Base-by-base conservation (phyloP, 192 early-diverging fungal species). In the Gryganskiella cystojenkinii region DNA sequence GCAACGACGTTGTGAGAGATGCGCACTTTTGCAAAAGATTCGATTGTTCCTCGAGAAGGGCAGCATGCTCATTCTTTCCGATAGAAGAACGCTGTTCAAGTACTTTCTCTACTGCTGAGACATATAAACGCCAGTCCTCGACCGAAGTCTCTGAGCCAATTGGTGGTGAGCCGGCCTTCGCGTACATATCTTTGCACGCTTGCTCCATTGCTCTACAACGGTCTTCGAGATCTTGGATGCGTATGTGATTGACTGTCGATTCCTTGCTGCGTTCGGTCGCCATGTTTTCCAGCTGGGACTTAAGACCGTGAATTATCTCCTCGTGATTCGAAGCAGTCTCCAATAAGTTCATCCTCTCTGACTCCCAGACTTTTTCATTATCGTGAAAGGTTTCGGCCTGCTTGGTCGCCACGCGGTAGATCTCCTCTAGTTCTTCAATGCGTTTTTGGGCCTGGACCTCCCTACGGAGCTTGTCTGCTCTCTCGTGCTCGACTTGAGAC, bases 371-470 rank as follows among this genome's bases (percentile, higher is more conserved):
- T 20, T 61, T 53, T 25, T 78, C 66, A 0, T 64, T 64, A 11
- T 51, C 25, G 13, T 51, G 61, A 2, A 67, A 52, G 20, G 56
- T 33, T 24, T 78, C 67, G 7, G 50, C 58, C 1, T 69, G 53
- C 40, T 69, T 69, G 13, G 40, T 37, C 0, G 57, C 61, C 9
- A 45, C 46, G 3, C 22, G 24, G n/a, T 45, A n/a, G 25, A 52
- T 51, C 15, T 50, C 53, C 37, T 78, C 66, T 2, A 78, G 33
- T n/a, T 69, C 74, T 42, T 54, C 31, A 1, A 78, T 78, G 19
- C 61, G 44, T 15, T 45, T 59, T 22, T 64, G 60, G n/a, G 61
- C 54, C 11, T 54, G 44, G 8, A 22, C 47, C 28, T 69, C 67
- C 0, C 40, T 31, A 20, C 58, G 60, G 17, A 40, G 55, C 10